Evolutionary conservation across 192 early-diverging fungal species (phyloP).

Genomic region (Entophlyctis helioformis): DNA sequence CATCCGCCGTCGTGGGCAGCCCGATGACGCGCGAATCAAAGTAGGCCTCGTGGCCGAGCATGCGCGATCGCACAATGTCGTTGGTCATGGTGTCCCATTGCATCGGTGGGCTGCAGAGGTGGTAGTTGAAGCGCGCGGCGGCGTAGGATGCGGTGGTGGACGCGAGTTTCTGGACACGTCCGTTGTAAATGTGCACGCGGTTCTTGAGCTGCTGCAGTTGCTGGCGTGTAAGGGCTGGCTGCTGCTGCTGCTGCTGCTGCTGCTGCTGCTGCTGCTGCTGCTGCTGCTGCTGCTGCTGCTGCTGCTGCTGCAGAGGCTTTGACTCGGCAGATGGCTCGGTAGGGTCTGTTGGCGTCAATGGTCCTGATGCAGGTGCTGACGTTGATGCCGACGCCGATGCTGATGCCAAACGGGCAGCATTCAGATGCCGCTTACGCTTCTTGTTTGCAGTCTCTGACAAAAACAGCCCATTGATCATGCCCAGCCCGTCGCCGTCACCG

Average conservation of each 20-base stretch:
- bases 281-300: too few species aligned
- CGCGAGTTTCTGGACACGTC: slow-evolving; percentile 38
- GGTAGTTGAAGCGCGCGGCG: slow-evolving; percentile 32
- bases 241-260: background rate
- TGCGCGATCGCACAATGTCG: slow-evolving; percentile 4
- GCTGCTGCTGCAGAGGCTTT: too few species aligned
- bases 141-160: slow-evolving; percentile 32
- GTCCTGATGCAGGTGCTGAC: too few species aligned
- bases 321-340: background rate
- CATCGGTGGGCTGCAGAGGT: slow-evolving; percentile 14
- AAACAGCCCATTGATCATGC: slow-evolving; percentile 2
- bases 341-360: too few species aligned
- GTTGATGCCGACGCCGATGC: too few species aligned
- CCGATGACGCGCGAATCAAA: slow-evolving; percentile 39
- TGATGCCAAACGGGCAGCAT: too few species aligned
- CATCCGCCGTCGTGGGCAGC: slow-evolving; percentile 5
- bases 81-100: slow-evolving; percentile 13
- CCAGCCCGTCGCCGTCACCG: too few species aligned
- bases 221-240: too few species aligned
- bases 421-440: background rate
- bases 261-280: too few species aligned
- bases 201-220: background rate
- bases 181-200: slow-evolving; percentile 25
- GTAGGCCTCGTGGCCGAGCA: slow-evolving; percentile 21
- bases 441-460: background rate